phyloP scores from a whole-genome alignment of 768 basidiomycete species.

The Mycena galericulata region DNA sequence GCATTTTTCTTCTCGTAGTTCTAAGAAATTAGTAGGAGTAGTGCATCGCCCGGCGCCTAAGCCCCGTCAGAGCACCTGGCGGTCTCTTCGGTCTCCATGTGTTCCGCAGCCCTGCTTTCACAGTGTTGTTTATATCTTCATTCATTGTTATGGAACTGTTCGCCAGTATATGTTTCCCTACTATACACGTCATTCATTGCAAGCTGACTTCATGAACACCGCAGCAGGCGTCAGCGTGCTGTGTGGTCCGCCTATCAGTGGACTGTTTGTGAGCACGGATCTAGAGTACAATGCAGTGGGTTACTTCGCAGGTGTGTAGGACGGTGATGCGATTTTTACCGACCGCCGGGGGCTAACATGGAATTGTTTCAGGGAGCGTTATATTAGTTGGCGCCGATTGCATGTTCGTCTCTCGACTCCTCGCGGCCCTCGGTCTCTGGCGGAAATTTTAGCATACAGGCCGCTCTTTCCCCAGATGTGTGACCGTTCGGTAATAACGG shows the following conservation, averaged over 20 bases:
- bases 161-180: constrained; percentile 38
- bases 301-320: constrained; percentile 50
- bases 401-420: constrained; percentile 1
- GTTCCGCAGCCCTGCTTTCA: not conserved
- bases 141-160: constrained; percentile 60
- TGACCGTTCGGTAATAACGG: no score
- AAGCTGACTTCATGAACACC: constrained; percentile 42
- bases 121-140: constrained; percentile 39
- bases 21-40: not conserved
- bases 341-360: no score
- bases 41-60: constrained; percentile 51
- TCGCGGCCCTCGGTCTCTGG: not conserved
- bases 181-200: not conserved
- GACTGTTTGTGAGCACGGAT: constrained; percentile 52
- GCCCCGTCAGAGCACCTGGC: constrained; percentile 48
- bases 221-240: constrained; percentile 55
- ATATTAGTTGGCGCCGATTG: not conserved
- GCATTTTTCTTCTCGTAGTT: not conserved
- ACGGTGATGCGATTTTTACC: not conserved
- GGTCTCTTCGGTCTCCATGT: constrained; percentile 55
- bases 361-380: constrained; percentile 1
- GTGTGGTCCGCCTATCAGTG: constrained; percentile 61
- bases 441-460: constrained; percentile 5
- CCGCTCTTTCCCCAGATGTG: no score
- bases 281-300: constrained; percentile 45